These are phyloP conservation scores for Acrodontium crateriforme DNA, from an alignment of 2,329 filamentous ascomycete species.

Conservation along the genomic window DNA sequence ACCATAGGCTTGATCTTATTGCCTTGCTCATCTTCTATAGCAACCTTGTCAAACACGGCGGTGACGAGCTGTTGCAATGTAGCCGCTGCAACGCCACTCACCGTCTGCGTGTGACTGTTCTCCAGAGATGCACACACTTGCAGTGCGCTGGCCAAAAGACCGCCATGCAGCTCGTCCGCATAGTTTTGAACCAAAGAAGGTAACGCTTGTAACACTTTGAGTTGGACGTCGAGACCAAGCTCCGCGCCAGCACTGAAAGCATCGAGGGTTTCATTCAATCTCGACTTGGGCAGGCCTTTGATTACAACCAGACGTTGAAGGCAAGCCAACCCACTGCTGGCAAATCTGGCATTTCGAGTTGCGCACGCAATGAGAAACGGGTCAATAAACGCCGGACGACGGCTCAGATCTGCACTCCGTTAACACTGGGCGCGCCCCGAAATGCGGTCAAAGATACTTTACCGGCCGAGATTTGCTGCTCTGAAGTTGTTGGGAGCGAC, in stretches of 20 bases:
- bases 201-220: slow-evolving; percentile 87
- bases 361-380: slow-evolving; percentile 89
- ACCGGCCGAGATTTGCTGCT: slow-evolving; percentile 63
- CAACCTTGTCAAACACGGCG: slow-evolving; percentile 84
- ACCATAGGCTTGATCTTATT: slow-evolving; percentile 39
- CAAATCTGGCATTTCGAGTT: slow-evolving; percentile 82
- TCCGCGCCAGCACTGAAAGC: slow-evolving; percentile 70
- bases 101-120: slow-evolving; percentile 79
- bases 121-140: slow-evolving; percentile 89
- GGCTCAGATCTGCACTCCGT: slow-evolving; percentile 56
- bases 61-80: slow-evolving; percentile 89
- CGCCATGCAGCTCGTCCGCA: slow-evolving; percentile 62
- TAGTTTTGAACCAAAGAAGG: slow-evolving; percentile 88
- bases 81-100: slow-evolving; percentile 92
- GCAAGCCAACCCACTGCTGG: slow-evolving; percentile 72
- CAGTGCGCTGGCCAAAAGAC: slow-evolving; percentile 65
- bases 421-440: slow-evolving; percentile 7
- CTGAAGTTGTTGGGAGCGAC: slow-evolving; percentile 56
- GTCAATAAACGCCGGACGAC: slow-evolving; percentile 71
- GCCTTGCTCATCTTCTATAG: slow-evolving; percentile 57
- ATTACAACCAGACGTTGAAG: slow-evolving; percentile 78
- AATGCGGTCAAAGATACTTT: slow-evolving; percentile 7
- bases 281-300: slow-evolving; percentile 61
- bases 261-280: slow-evolving; percentile 74
- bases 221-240: slow-evolving; percentile 69